Percentiles rank a stretch among this genome's conserved stretches.
These are phyloP conservation scores for Suhomyces kunorum DNA, from an alignment of 1,139 yeast genomes.

Conservation along the genomic window DNA sequence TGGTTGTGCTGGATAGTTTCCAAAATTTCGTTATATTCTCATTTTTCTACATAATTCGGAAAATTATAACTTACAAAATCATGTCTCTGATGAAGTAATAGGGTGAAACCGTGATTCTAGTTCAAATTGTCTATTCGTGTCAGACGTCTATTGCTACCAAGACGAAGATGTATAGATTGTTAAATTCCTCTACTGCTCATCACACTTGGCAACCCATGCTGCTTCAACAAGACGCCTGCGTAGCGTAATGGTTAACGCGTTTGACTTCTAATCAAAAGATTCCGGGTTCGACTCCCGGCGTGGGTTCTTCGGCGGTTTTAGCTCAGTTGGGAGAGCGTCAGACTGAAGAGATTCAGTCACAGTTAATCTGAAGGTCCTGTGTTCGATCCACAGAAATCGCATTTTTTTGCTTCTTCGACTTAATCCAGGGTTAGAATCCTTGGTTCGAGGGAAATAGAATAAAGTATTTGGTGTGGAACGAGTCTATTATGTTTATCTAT, in stretches of 20 bases:
- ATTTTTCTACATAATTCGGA: too few species aligned
- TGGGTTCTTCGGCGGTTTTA: slow-evolving; percentile 46
- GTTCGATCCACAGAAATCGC: slow-evolving; percentile 51
- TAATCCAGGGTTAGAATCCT: not conserved
- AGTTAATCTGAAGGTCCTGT: slow-evolving; percentile 56
- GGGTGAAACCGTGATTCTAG: too few species aligned
- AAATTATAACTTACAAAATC: too few species aligned
- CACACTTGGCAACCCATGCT: not conserved
- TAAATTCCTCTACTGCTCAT: not conserved
- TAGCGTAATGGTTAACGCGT: slow-evolving; percentile 53
- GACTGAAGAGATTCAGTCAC: slow-evolving; percentile 66
- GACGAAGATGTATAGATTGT: too few species aligned
- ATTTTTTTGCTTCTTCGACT: slow-evolving; percentile 11
- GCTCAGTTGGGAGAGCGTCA: slow-evolving; percentile 93
- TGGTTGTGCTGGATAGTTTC: too few species aligned
- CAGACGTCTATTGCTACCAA: too few species aligned
- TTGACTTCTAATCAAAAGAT: slow-evolving; percentile 51
- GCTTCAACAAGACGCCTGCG: slow-evolving; percentile 34
- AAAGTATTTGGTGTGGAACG: not conserved
- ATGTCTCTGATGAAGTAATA: too few species aligned
- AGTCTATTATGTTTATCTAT: slow-evolving; percentile 3
- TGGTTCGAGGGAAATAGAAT: too few species aligned
- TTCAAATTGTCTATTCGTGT: too few species aligned
- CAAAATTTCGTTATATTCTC: too few species aligned
- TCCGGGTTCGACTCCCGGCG: slow-evolving; percentile 54